Conservation (phyloP, 441 rosid species). For the Erodium trifolium region DNA sequence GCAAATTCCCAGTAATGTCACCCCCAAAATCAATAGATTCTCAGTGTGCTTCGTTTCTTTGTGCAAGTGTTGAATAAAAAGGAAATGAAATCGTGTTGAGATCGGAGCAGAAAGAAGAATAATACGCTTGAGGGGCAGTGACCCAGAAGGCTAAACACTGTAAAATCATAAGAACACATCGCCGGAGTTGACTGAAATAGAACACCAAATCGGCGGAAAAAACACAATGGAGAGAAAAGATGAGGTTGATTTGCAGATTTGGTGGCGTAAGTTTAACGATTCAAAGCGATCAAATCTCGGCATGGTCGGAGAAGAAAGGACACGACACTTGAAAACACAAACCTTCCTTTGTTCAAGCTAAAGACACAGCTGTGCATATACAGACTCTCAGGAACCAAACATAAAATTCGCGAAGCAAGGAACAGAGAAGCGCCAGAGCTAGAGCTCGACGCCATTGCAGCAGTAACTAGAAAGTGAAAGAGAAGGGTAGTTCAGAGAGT, state of each 20-base stretch:
- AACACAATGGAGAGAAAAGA: neutral
- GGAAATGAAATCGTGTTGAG: neutral
- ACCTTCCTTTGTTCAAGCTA: neutral
- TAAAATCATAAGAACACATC: neutral
- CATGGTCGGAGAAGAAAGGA: too few relatives aligned
- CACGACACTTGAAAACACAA: neutral
- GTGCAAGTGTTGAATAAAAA: too few relatives aligned
- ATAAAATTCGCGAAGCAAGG: too few relatives aligned
- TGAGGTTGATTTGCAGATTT: neutral
- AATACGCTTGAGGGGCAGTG: too few relatives aligned
- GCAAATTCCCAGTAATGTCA: too few relatives aligned
- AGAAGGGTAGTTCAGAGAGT: neutral
- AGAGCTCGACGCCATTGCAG: neutral
- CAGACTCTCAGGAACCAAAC: neutral
- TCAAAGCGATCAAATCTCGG: neutral
- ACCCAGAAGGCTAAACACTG: neutral
- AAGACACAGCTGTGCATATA: neutral
- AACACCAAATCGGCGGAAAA: neutral
- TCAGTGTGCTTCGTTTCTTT: neutral
- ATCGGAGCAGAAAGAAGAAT: neutral
- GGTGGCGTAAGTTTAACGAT: neutral
- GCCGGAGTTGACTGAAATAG: neutral
- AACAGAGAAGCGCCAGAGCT: neutral
- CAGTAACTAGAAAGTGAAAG: neutral
- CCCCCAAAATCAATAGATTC: neutral